Percentiles rank a stretch among this genome's conserved stretches.
Conservation (phyloP, 805 yeast species). For the Schwanniomyces sp. region DNA sequence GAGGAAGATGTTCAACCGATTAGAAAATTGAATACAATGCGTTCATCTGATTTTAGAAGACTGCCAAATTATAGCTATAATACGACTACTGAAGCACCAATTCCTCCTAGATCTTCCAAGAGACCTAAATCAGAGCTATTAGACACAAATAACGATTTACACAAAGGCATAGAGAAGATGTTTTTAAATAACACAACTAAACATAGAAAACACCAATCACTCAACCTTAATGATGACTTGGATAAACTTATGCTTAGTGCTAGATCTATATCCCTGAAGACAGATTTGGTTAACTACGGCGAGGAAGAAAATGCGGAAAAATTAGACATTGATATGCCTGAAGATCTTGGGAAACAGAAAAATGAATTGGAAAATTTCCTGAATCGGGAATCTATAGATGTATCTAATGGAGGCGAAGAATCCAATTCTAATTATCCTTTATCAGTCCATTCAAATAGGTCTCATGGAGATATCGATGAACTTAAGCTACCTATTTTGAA, state of each 20-base stretch:
- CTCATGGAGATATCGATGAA: not conserved
- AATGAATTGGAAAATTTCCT: not conserved
- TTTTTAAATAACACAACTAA: conserved; percentile 1
- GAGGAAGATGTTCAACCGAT: conserved; percentile 1
- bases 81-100: conserved; percentile 34
- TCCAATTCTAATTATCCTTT: not conserved
- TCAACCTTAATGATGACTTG: conserved; percentile 34
- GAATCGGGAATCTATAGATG: not conserved
- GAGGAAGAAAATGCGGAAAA: not conserved
- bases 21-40: conserved; percentile 11
- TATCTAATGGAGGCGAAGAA: not conserved
- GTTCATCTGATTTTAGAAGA: not conserved
- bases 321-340: not conserved
- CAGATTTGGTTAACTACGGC: not conserved
- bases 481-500: not conserved
- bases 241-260: conserved; percentile 40
- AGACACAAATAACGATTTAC: conserved; percentile 5
- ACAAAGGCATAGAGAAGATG: conserved; percentile 6
- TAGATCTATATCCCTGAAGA: not conserved
- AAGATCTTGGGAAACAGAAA: not conserved
- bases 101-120: conserved; percentile 40
- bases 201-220: conserved; percentile 19
- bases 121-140: conserved; percentile 33
- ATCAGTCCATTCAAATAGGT: not conserved
- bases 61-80: conserved; percentile 30